Base-by-base conservation (phyloP, 2,329 filamentous ascomycete species). In the Albophoma yamanashiensis region DNA sequence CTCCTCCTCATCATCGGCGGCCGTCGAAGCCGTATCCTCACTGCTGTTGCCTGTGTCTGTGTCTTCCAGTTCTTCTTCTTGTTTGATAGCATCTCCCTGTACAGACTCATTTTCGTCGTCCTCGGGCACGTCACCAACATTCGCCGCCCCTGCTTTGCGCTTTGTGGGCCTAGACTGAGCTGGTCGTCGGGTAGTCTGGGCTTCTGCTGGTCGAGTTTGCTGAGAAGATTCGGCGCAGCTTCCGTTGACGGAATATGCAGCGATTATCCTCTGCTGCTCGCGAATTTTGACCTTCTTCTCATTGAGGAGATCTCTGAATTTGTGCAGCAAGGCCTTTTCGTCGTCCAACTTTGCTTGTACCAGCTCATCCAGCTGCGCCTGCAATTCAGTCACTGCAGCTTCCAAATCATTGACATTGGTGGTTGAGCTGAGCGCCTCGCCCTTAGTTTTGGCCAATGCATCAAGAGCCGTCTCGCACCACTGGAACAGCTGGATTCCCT, bases 211-310 rank as follows among this genome's bases (percentile, higher is more conserved):
- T 43, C 71, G 65, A 34, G 71, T 71, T 43, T 58, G 60, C 55
- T 66, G 65, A n/a, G 65, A 70, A 58, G 62, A 68, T 60, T 64
- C 62, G 66, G 63, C 60, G 71, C 63, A 50, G 71, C 70, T 63
- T 70, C 68, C 34, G 31, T 45, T 53, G 27, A 36, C n/a, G 5
- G 80, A 78, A 3, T 77, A 77, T 2, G 74, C 65, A 4, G 75
- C 71, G 31, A 91, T 73, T 25, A 89, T 73, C 45, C 82, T 80
- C 66, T 89, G 85, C 72, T 91, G 88, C 66, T 91, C 83, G 52
- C 89, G 76, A 57, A 92, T 92, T 73, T 89, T 92, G 58, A 87
- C 76, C 72, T 92, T 92, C 76, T 93, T 93, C 70, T 88, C 84
- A 66, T 92, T 92, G 1, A 92, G 75, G 2, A 93, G 76, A 59